These are phyloP conservation scores for Pseudogymnoascus sp. DNA, from an alignment of 2,329 filamentous ascomycete genomes.

Conservation along the genomic window DNA sequence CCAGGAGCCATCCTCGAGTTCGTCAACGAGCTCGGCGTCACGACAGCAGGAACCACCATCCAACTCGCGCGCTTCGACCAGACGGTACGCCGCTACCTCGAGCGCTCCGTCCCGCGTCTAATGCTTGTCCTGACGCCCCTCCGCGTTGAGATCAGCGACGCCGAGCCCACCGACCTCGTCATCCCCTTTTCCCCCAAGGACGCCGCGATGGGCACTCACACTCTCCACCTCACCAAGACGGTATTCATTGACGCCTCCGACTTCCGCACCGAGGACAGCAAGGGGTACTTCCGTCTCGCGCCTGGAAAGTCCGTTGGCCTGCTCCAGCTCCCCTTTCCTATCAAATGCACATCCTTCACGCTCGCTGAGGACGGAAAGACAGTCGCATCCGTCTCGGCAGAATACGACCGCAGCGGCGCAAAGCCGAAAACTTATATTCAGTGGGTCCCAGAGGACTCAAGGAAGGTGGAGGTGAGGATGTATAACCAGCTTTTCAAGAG, in stretches of 20 bases:
- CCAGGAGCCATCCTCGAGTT: constrained; percentile 84
- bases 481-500: constrained; percentile 82
- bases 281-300: constrained; percentile 70
- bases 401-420: constrained; percentile 61
- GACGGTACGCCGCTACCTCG: constrained; percentile 75
- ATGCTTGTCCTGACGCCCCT: constrained; percentile 86
- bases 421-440: constrained; percentile 79
- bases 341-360: constrained; percentile 62
- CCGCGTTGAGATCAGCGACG: constrained; percentile 71
- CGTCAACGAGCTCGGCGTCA: constrained; percentile 84
- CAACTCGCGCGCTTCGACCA: constrained; percentile 78
- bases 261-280: constrained; percentile 63
- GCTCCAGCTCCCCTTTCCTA: constrained; percentile 59
- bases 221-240: constrained; percentile 58
- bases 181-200: constrained; percentile 80
- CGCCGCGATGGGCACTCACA: constrained; percentile 53
- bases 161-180: constrained; percentile 57
- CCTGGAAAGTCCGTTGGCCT: constrained; percentile 68
- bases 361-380: constrained; percentile 50
- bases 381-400: constrained; percentile 57
- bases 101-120: constrained; percentile 76
- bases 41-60: constrained; percentile 70
- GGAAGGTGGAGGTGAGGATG: constrained; percentile 65
- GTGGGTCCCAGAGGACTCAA: constrained; percentile 69
- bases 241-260: constrained; percentile 80